Percentiles rank a stretch among this genome's conserved stretches.
Evolutionary conservation across 2,329 filamentous ascomycete species (phyloP).

Genomic region (Pseudocercospora macadamiae): DNA sequence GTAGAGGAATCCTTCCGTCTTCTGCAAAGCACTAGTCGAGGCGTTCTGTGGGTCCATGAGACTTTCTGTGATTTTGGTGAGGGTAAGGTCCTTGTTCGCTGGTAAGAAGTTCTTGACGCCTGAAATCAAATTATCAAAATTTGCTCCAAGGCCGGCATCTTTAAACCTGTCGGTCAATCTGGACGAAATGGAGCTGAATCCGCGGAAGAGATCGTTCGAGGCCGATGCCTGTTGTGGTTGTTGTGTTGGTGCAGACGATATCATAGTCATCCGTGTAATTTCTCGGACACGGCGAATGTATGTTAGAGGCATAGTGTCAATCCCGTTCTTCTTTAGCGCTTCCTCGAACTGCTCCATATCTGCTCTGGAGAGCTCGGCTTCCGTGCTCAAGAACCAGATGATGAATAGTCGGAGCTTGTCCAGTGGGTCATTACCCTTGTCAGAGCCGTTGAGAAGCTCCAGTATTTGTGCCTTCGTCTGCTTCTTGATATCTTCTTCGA

Average conservation of each 20-base stretch:
- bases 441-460: constrained; percentile 77
- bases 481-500: constrained; percentile 91
- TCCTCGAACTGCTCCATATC: constrained; percentile 89
- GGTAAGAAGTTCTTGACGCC: constrained; percentile 99
- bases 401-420: constrained; percentile 95
- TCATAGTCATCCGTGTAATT: constrained; percentile 97
- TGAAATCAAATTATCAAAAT: constrained; percentile 91
- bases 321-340: constrained; percentile 73
- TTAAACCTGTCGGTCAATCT: constrained; percentile 93
- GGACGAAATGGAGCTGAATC: constrained; percentile 88
- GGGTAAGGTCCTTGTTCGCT: constrained; percentile 88
- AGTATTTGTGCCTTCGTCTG: constrained; percentile 87
- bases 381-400: constrained; percentile 94
- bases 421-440: constrained; percentile 79
- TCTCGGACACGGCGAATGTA: constrained; percentile 91
- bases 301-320: constrained; percentile 74
- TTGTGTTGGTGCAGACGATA: constrained; percentile 77
- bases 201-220: constrained; percentile 82
- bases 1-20: constrained; percentile 95
- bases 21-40: constrained; percentile 87
- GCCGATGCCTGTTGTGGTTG: constrained; percentile 58
- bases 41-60: constrained; percentile 95
- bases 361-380: constrained; percentile 78
- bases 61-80: constrained; percentile 97
- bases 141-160: constrained; percentile 81